A percentile compares a stretch with the other conserved stretches of the same genome.
Conservation (phyloP, 163 green algal species). For the Volvox carteri region DNA sequence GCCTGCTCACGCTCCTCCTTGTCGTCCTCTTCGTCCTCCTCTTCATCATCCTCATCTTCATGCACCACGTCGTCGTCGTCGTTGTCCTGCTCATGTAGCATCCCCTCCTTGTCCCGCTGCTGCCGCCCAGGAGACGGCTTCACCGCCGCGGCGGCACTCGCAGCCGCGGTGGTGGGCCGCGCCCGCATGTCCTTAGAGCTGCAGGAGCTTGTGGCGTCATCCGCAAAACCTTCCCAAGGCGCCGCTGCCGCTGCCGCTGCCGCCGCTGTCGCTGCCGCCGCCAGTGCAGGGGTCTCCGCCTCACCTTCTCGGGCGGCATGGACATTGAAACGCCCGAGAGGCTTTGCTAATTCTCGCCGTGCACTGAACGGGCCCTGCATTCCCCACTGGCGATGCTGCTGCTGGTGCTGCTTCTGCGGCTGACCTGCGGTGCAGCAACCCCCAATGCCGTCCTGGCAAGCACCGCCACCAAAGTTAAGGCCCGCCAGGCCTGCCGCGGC, state of each 20-base stretch:
- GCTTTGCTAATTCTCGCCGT: no score
- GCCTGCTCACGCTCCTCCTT: neutral
- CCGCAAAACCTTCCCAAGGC: neutral
- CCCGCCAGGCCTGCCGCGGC: neutral
- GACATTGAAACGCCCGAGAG: no score
- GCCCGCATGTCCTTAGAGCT: neutral
- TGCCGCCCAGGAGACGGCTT: neutral
- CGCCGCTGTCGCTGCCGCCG: no score
- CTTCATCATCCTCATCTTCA: neutral
- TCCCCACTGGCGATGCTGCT: neutral
- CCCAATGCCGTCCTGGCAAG: slow-evolving; percentile 8
- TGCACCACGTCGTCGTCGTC: neutral
- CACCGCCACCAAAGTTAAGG: neutral
- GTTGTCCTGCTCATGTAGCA: neutral
- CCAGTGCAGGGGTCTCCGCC: neutral
- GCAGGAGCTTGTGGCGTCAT: slow-evolving; percentile 39
- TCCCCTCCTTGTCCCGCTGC: neutral
- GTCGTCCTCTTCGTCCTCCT: neutral
- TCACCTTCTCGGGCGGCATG: neutral
- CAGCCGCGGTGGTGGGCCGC: neutral
- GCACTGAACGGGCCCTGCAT: no score
- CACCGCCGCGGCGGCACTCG: neutral
- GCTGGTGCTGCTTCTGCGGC: neutral
- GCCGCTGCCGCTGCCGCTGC: neutral
- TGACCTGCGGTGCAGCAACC: neutral